These are phyloP conservation scores for Lentinula boryana DNA, from an alignment of 768 basidiomycete genomes.

Conservation along the genomic window DNA sequence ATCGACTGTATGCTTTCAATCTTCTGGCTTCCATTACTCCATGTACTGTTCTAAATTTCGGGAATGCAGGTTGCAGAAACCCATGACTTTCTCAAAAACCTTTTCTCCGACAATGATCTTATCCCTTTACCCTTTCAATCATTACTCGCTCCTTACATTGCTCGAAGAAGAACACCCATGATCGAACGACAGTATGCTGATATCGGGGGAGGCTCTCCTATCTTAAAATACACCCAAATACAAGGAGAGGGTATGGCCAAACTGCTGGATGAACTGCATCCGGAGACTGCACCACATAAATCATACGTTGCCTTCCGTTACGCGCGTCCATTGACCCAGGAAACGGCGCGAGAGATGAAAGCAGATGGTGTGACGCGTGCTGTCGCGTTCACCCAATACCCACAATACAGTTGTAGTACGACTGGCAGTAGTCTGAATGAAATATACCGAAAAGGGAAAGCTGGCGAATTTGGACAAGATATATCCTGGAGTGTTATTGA, in stretches of 20 bases:
- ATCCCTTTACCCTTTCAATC: constrained; percentile 94
- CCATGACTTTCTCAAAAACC: constrained; percentile 83
- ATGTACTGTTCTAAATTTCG: constrained; percentile 2
- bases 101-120: constrained; percentile 90
- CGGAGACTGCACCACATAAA: constrained; percentile 91
- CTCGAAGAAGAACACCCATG: constrained; percentile 80
- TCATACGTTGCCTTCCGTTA: constrained; percentile 95
- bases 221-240: constrained; percentile 79
- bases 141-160: constrained; percentile 82
- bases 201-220: constrained; percentile 97
- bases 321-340: constrained; percentile 81
- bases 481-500: constrained; percentile 98
- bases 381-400: constrained; percentile 96
- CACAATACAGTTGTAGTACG: constrained; percentile 97
- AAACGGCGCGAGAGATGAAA: constrained; percentile 77
- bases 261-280: constrained; percentile 91
- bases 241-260: constrained; percentile 90
- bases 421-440: constrained; percentile 98
- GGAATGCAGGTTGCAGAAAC: constrained; percentile 78
- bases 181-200: constrained; percentile 93
- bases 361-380: constrained; percentile 89
- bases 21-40: background rate
- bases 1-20: constrained; percentile 57
- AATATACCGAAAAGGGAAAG: constrained; percentile 61
- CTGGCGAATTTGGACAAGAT: constrained; percentile 52